phyloP scores from a whole-genome alignment of 768 basidiomycete species.

The Podaxis mareebaensis region DNA sequence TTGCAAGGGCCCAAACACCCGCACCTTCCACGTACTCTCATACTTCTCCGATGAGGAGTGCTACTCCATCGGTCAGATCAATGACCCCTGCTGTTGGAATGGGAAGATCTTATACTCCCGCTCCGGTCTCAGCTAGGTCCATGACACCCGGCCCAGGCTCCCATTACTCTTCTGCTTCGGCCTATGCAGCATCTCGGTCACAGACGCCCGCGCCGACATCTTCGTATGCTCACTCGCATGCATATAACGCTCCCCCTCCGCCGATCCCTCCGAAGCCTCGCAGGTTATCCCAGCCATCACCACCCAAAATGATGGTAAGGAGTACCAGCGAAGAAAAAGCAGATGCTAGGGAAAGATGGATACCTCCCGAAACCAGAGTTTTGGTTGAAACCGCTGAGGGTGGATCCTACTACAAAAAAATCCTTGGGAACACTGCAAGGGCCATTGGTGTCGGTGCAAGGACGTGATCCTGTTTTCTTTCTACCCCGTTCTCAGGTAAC shows the following conservation, averaged over 20 bases:
- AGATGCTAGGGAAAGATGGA: conserved; percentile 63
- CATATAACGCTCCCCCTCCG: conserved; percentile 27
- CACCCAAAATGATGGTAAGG: conserved; percentile 59
- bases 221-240: conserved; percentile 36
- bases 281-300: conserved; percentile 50
- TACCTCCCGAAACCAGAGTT: conserved; percentile 39
- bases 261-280: conserved; percentile 46
- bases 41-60: conserved; percentile 25
- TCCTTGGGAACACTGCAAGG: conserved; percentile 15
- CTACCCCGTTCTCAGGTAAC: background rate
- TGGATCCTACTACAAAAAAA: conserved; percentile 20
- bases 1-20: conserved; percentile 43
- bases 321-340: conserved; percentile 70
- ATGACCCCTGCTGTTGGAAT: conserved; percentile 13
- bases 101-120: conserved; percentile 20
- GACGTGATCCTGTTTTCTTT: conserved; percentile 9
- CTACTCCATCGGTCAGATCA: conserved; percentile 9
- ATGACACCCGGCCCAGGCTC: conserved; percentile 25
- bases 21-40: conserved; percentile 32
- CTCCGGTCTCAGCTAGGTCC: conserved; percentile 20
- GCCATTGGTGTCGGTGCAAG: conserved; percentile 5
- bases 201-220: conserved; percentile 46
- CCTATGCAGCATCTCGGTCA: conserved; percentile 29
- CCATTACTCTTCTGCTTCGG: conserved; percentile 17
- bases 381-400: conserved; percentile 21